A percentile compares a stretch with the other conserved stretches of the same genome.
Conservation (phyloP, 805 yeast genomes). For the Isabelozyma pseudorhagii region DNA sequence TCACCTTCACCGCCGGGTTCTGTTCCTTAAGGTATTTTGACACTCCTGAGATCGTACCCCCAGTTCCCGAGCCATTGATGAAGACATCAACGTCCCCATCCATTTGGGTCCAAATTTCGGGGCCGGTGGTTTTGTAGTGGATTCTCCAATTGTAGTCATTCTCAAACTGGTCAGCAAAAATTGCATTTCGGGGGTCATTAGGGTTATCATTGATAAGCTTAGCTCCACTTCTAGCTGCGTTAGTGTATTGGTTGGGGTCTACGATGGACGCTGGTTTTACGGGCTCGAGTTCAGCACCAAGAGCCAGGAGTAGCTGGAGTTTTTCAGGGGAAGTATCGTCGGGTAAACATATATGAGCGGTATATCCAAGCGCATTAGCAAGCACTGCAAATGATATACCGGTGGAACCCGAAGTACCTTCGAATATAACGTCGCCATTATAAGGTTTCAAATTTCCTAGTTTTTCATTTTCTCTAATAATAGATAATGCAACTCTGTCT, state of each 20-base stretch:
- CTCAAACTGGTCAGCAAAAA: conserved; percentile 95
- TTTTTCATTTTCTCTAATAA: conserved; percentile 66
- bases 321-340: conserved; percentile 91
- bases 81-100: conserved; percentile 65
- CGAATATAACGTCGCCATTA: conserved; percentile 73
- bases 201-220: conserved; percentile 41
- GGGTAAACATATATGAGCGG: conserved; percentile 90
- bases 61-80: conserved; percentile 93
- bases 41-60: conserved; percentile 94
- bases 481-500: conserved; percentile 87
- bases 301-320: conserved; percentile 59
- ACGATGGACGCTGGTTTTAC: conserved; percentile 95
- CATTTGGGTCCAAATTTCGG: conserved; percentile 83
- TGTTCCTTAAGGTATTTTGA: conserved; percentile 73
- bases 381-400: conserved; percentile 91
- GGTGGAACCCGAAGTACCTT: conserved; percentile 96
- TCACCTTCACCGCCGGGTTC: conserved; percentile 41
- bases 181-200: conserved; percentile 47
- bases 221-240: conserved; percentile 74
- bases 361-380: conserved; percentile 85
- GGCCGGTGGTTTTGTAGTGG: conserved; percentile 84
- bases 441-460: conserved; percentile 55
- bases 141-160: conserved; percentile 86
- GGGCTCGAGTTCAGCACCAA: conserved; percentile 80
- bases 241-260: conserved; percentile 90